Evolutionary conservation across 2,329 filamentous ascomycete genomes (phyloP), one percentile per base, ranked within the genome.

Genomic region (Hypoxylon sp.): DNA sequence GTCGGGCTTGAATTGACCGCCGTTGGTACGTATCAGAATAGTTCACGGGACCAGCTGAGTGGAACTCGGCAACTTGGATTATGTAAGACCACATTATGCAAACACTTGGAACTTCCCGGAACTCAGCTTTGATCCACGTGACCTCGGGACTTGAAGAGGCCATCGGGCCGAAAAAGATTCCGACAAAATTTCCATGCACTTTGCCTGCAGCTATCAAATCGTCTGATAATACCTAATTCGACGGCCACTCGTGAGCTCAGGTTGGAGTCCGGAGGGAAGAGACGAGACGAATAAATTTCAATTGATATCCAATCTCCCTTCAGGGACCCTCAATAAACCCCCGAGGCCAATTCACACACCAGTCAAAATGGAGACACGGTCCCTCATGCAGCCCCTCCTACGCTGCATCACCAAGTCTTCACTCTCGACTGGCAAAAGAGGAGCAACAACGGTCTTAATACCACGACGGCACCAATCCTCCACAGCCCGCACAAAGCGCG

Each of bases 401-500:
- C 68, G 67, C 46, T 27, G 34, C 58, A n/a, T 65, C 64, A 41
- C 41, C 46, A 67, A 53, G 12, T 9, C 54, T 57, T 46, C 55
- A 32, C 43, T 64, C 54, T 57, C 61, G 7, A 37, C 52, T 53
- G 12, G 46, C 27, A 47, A 30, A 54, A 30, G 43, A 27, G 53
- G 30, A 37, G 39, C 63, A 48, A 27, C 59, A 56, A 46, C 46
- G 70, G 78, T 21, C 16, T 3, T 74, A 30, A 21, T 74, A 53
- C 43, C 65, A 59, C 80, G 81, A 65, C 78, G 85, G 51, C 81
- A 85, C 77, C 83, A 88, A 74, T 78, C 81, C 9, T 84, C 84
- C 29, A 78, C 83, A 2, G 76, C 81, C 55, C 84, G 87, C 60
- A 87, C 85, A 45, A 87, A 86, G 78, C 83, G 84, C 61, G 78